Evolutionary conservation across 2,329 filamentous ascomycete species (phyloP).

Genomic region (Nemania sp.): DNA sequence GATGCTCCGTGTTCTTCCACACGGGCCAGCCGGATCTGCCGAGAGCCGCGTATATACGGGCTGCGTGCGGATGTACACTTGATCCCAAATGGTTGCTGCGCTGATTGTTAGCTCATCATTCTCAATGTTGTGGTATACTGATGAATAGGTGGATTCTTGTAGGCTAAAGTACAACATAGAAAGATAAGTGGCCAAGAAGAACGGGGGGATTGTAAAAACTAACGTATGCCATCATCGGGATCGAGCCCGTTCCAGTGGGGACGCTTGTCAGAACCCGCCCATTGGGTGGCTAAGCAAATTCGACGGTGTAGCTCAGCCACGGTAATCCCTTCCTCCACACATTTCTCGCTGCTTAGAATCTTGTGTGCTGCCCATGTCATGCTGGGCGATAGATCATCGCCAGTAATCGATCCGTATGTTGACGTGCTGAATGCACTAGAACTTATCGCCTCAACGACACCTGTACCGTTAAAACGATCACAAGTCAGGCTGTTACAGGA

Average conservation of each 20-base stretch:
- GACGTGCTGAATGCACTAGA: conserved; percentile 25
- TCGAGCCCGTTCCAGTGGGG: neutral
- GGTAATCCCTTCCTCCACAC: conserved; percentile 25
- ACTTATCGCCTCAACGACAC: conserved; percentile 33
- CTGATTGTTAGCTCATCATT: conserved; percentile 1
- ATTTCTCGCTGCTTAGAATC: conserved; percentile 21
- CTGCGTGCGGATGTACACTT: conserved; percentile 4
- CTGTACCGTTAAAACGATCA: conserved; percentile 20
- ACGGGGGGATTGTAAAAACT: no score
- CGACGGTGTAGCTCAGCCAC: conserved; percentile 29
- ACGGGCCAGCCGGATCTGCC: conserved; percentile 6
- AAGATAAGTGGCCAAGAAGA: no score
- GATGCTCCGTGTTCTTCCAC: conserved; percentile 23
- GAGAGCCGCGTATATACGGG: conserved; percentile 34
- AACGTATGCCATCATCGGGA: no score
- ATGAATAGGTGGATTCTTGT: no score
- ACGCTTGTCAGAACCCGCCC: neutral
- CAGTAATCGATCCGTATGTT: neutral
- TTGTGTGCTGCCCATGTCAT: conserved; percentile 28
- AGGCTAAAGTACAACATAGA: no score
- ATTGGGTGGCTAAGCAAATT: conserved; percentile 31
- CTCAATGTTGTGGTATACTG: no score
- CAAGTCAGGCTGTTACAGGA: conserved; percentile 25
- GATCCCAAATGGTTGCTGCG: conserved; percentile 12
- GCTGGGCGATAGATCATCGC: conserved; percentile 8